phyloP scores from a whole-genome alignment of 2,329 filamentous ascomycete species.

The Diplodia scrobiculata region DNA sequence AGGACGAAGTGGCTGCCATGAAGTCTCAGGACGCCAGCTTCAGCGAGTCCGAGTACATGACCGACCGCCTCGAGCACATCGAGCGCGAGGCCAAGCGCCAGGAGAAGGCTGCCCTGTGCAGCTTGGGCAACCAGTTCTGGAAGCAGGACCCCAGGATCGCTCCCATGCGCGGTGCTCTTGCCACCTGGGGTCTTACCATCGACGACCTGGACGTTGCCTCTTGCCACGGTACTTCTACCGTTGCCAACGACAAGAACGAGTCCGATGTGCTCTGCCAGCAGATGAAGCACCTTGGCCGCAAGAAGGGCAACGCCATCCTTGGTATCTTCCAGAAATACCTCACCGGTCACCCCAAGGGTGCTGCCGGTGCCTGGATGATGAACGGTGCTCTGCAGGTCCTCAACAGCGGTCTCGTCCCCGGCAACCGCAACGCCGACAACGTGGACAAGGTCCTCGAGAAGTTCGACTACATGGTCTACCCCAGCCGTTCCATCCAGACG shows the following conservation, averaged over 20 bases:
- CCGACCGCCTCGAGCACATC: conserved; percentile 83
- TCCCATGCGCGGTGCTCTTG: conserved; percentile 90
- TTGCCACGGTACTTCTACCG: conserved; percentile 98
- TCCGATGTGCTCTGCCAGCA: conserved; percentile 97
- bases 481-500: conserved; percentile 91
- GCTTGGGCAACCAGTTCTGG: conserved; percentile 98
- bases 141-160: conserved; percentile 92
- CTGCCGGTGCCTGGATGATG: conserved; percentile 99
- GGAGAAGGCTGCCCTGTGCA: conserved; percentile 88
- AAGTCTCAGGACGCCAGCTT: conserved; percentile 72
- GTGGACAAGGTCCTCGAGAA: conserved; percentile 95
- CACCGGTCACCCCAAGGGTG: conserved; percentile 98
- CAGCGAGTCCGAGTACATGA: conserved; percentile 79
- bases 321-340: conserved; percentile 99
- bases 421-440: conserved; percentile 96
- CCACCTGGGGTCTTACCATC: conserved; percentile 96
- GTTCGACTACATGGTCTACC: conserved; percentile 97
- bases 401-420: conserved; percentile 89
- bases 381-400: conserved; percentile 96
- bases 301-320: conserved; percentile 92
- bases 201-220: conserved; percentile 94
- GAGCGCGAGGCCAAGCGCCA: conserved; percentile 85
- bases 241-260: conserved; percentile 99
- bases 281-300: conserved; percentile 88
- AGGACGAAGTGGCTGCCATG: conserved; percentile 90